phyloP scores from a whole-genome alignment of 495 filamentous ascomycete species.

The Evernia prunastri region DNA sequence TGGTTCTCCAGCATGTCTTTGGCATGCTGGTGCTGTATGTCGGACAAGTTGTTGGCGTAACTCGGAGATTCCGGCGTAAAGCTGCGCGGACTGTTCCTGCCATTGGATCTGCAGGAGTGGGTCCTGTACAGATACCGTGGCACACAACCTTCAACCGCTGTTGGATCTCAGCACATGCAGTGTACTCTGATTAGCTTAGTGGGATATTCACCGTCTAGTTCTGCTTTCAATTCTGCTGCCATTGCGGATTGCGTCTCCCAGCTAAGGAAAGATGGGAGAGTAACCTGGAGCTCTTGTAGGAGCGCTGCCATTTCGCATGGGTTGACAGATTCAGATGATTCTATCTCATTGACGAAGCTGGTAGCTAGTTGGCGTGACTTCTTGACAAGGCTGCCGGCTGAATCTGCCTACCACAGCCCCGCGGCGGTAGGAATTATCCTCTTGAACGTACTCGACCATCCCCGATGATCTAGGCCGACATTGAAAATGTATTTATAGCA shows the following conservation, averaged over 20 bases:
- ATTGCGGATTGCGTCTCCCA: neutral
- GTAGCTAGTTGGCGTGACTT: no score
- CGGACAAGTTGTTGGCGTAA: neutral
- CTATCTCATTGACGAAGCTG: neutral
- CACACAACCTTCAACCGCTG: neutral
- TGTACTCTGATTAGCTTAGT: neutral
- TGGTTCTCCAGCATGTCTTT: slow-evolving; percentile 1
- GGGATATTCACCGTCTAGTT: neutral
- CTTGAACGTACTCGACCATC: neutral
- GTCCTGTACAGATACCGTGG: neutral
- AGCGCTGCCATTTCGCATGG: neutral
- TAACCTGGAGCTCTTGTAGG: neutral
- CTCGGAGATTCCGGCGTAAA: neutral
- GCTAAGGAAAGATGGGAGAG: neutral
- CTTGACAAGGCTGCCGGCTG: neutral
- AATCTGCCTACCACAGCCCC: neutral
- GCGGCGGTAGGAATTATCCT: neutral
- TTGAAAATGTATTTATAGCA: neutral
- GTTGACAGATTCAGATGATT: neutral
- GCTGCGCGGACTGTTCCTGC: neutral
- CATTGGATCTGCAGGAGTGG: neutral
- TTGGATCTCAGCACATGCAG: neutral
- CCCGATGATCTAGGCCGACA: neutral
- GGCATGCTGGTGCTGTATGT: neutral
- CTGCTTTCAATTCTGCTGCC: neutral